These are phyloP conservation scores for Candida krabiensis DNA, from an alignment of 805 yeast genomes.

Conservation along the genomic window DNA sequence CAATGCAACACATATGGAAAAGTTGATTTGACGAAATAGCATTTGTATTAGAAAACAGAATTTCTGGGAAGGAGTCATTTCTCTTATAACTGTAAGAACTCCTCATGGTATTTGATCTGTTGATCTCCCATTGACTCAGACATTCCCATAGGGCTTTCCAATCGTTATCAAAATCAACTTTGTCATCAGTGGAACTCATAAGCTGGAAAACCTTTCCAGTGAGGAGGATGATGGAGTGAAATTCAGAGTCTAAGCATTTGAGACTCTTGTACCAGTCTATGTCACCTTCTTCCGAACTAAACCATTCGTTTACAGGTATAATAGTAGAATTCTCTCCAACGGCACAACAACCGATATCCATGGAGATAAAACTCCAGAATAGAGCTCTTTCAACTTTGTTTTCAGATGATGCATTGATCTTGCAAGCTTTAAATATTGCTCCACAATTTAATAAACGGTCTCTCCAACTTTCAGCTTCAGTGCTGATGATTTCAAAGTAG, in stretches of 20 bases:
- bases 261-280: constrained; percentile 6
- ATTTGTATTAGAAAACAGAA: constrained; percentile 38
- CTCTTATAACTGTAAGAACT: constrained; percentile 30
- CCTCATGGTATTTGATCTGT: constrained; percentile 37
- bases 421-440: constrained; percentile 36
- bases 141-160: constrained; percentile 44
- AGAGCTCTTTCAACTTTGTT: constrained; percentile 36
- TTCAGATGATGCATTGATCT: constrained; percentile 38
- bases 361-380: constrained; percentile 45
- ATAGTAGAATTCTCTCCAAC: constrained; percentile 31
- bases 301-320: constrained; percentile 17
- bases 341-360: constrained; percentile 35
- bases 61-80: constrained; percentile 39
- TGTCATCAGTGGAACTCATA: constrained; percentile 26
- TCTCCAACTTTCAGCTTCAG: constrained; percentile 39
- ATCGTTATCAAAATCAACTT: constrained; percentile 32
- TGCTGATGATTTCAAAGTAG: constrained; percentile 43
- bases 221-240: constrained; percentile 21
- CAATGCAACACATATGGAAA: constrained; percentile 42
- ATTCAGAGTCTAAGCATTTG: constrained; percentile 7
- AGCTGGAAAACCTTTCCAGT: constrained; percentile 36
- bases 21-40: constrained; percentile 42
- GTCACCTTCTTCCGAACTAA: constrained; percentile 3
- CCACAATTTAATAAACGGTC: constrained; percentile 41
- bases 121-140: constrained; percentile 37